Conservation (phyloP, 805 yeast species). For the Candida dendrica region DNA sequence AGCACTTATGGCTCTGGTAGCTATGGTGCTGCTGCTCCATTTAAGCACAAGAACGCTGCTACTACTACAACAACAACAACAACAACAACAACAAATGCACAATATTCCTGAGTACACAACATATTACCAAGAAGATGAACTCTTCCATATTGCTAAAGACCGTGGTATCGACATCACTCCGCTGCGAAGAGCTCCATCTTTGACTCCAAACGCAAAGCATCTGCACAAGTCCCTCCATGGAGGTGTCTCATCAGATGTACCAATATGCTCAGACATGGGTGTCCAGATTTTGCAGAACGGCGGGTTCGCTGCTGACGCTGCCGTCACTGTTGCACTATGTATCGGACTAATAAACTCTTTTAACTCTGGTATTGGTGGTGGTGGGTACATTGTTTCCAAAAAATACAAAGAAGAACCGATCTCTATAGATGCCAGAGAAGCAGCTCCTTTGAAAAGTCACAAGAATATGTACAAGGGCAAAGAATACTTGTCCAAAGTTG, state of each 20-base stretch:
- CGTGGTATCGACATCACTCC: constrained; percentile 33
- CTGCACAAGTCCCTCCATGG: constrained; percentile 16
- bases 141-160: background rate
- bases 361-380: constrained; percentile 91
- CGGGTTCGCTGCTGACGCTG: constrained; percentile 92
- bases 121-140: background rate
- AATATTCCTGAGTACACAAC: background rate
- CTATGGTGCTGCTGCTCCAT: too few relatives aligned
- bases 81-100: too few relatives aligned
- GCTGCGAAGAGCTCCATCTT: constrained; percentile 26
- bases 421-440: constrained; percentile 81
- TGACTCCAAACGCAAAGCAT: constrained; percentile 25
- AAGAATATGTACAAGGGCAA: constrained; percentile 56
- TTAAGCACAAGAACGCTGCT: too few relatives aligned
- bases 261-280: constrained; percentile 31
- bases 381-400: constrained; percentile 60
- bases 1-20: too few relatives aligned
- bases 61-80: too few relatives aligned
- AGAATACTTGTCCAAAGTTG: constrained; percentile 50
- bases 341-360: constrained; percentile 79
- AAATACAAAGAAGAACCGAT: constrained; percentile 39
- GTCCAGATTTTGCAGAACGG: constrained; percentile 21
- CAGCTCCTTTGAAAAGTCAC: constrained; percentile 62
- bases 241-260: constrained; percentile 22
- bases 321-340: constrained; percentile 82